These are phyloP conservation scores for Apiotrichum akiyoshidainum DNA, from an alignment of 1,284 basidiomycete species.

Conservation along the genomic window DNA sequence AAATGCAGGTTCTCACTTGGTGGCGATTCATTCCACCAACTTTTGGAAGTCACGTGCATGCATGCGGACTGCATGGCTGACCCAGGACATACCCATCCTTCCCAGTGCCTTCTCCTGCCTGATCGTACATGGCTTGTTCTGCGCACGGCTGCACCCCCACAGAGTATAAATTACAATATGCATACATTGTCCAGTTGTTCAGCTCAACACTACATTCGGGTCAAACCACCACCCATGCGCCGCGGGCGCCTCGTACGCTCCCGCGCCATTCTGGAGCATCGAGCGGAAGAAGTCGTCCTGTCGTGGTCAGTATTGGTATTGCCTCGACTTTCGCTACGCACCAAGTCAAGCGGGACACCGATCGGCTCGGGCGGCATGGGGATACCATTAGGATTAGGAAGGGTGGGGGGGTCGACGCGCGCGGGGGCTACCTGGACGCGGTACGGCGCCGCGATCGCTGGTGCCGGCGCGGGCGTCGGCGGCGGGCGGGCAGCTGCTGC, in stretches of 20 bases:
- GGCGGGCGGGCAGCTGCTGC: neutral
- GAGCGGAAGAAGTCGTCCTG: conserved; percentile 17
- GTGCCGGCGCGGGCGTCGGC: neutral
- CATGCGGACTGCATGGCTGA: no score
- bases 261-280: conserved; percentile 9
- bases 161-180: no score
- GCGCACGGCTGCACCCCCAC: no score
- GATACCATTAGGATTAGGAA: no score
- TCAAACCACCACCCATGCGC: conserved; percentile 13
- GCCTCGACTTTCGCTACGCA: neutral
- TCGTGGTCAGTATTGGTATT: neutral
- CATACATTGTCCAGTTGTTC: no score
- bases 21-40: neutral
- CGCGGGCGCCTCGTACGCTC: neutral
- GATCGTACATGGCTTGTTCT: no score
- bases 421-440: neutral
- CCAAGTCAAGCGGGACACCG: conserved; percentile 6
- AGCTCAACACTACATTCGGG: conserved; percentile 1
- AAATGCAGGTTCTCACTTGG: neutral
- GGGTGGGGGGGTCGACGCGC: neutral
- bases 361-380: neutral
- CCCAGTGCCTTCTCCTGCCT: no score
- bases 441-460: neutral
- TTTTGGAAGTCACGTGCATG: neutral
- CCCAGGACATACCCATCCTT: no score